phyloP scores from a whole-genome alignment of 169 alveolate genomes.

The Plasmodium vivax region DNA sequence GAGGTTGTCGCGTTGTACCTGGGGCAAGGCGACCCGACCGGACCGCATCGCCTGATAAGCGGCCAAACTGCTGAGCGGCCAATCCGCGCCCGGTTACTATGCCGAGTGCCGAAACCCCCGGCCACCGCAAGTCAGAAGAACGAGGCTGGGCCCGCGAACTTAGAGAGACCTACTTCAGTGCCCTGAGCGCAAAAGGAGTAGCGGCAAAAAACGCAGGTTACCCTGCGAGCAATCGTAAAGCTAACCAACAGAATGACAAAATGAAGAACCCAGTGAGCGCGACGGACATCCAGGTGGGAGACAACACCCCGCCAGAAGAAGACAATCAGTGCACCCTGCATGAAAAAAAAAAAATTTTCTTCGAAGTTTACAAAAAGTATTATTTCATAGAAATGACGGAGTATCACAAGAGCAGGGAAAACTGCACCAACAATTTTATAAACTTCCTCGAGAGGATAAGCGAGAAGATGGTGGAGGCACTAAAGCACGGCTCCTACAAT shows the following conservation, averaged over 20 bases:
- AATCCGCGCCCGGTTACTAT: not conserved
- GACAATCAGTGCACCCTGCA: not conserved
- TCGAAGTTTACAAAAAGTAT: conserved; percentile 71
- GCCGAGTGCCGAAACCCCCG: not conserved
- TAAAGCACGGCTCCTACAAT: conserved; percentile 49
- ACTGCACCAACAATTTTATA: conserved; percentile 48
- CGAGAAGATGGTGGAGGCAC: conserved; percentile 40
- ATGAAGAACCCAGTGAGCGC: not conserved
- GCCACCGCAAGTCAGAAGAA: not conserved
- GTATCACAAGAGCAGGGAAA: conserved; percentile 70
- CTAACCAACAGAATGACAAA: not conserved
- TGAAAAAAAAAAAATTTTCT: conserved; percentile 47
- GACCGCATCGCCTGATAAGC: not conserved
- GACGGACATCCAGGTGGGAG: not conserved
- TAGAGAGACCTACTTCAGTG: not conserved
- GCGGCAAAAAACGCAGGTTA: not conserved
- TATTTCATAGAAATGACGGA: conserved; percentile 75
- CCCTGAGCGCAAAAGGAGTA: not conserved
- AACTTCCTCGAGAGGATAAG: conserved; percentile 56
- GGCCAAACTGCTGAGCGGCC: not conserved
- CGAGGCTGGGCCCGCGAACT: not conserved
- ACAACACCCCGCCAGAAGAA: not conserved
- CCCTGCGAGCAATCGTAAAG: not conserved
- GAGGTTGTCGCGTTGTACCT: not conserved
- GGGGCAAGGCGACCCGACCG: not conserved